Base-by-base conservation (phyloP, 2,329 filamentous ascomycete species). In the Mycosphaerella sp. region DNA sequence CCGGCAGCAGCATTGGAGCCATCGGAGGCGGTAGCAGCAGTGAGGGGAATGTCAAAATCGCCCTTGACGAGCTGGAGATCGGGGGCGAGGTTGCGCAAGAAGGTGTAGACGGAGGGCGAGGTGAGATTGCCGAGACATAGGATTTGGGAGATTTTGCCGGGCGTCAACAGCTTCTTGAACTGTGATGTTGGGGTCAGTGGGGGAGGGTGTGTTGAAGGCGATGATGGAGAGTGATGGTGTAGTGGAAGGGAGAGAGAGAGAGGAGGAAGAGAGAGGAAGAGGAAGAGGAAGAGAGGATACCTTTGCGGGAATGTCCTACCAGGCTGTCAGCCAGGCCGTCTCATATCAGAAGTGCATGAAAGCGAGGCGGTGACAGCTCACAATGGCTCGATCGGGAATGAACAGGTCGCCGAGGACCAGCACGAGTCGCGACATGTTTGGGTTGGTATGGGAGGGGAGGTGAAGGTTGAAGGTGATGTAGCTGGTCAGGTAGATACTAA, bases 361-460 rank as follows among this genome's bases (percentile, higher is more conserved):
- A 3, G 21, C 21, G 21, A 21, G 21, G 21, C 21, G 41, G 26
- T 7, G 11, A 29, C 40, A 42, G 57, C 59, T 56, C 54, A 61
- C 90, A 61, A 93, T 84, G 65, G 89, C 90, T 70, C 90, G 81
- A 73, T 95, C 90, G 66, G 90, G 90, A 74, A 95, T 95, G 76
- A 95, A 90, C 51, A 95, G 82, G 76, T 95, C 90, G 71, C 89
- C 89, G 64, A 95, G 89, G 69, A 93, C 89, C 69, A 95, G 82
- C 69, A 95, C 90, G 63, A 95, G 80, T 74, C 92, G 89, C 61
- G 89, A 89, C 77, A 92, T 89, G 78, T 29, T 69, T 66, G 45
- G 14, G 42, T 41, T 47, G 38, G 21, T 48, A 14, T 32, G 42
- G 3, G 29, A 38, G 11, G 8, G 48, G 29, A 14, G 40, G 7